Evolutionary conservation across 2,329 filamentous ascomycete species (phyloP).

Genomic region (Colletotrichum salicis): DNA sequence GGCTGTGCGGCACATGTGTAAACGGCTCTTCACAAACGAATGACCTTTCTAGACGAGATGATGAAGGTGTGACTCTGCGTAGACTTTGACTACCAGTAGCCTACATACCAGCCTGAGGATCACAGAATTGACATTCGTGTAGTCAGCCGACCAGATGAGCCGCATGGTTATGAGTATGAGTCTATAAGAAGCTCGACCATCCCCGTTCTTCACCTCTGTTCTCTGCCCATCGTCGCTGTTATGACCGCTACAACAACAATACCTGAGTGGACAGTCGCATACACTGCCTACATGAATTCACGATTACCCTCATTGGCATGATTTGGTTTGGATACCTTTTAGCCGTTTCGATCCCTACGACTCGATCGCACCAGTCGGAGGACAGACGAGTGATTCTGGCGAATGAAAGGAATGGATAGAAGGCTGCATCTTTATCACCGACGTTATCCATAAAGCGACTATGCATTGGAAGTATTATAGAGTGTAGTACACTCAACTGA

Average conservation of each 20-base stretch:
- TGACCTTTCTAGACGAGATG: background rate
- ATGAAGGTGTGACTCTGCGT: background rate
- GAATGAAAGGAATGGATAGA: background rate
- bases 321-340: background rate
- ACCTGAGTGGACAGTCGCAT: background rate
- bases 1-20: background rate
- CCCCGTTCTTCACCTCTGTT: background rate
- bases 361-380: background rate
- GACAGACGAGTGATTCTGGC: background rate
- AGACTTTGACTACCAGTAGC: background rate
- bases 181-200: background rate
- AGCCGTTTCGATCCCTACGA: background rate
- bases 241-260: no score
- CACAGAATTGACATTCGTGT: background rate
- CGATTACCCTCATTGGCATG: background rate
- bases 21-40: background rate
- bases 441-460: background rate
- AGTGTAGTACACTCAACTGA: background rate
- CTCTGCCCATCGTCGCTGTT: background rate
- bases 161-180: background rate
- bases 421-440: background rate
- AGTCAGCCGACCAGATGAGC: background rate
- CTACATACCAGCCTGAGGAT: background rate
- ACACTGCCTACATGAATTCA: background rate
- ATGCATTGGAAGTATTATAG: background rate